A percentile compares a stretch with the other conserved stretches of the same genome.
Conservation (phyloP, 2,329 filamentous ascomycete genomes). For the Epichloe gansuensis region DNA sequence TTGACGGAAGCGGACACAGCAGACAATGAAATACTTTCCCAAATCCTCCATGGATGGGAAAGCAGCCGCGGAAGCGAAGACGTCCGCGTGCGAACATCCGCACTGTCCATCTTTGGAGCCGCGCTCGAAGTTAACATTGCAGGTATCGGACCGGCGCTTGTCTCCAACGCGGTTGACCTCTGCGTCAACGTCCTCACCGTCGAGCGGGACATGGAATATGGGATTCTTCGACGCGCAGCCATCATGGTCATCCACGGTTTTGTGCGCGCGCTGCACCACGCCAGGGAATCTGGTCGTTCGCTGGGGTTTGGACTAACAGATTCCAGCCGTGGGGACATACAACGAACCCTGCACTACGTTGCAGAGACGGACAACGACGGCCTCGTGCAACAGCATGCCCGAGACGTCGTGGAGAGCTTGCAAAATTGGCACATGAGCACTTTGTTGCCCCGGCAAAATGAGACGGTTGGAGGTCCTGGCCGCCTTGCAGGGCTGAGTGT, state of each 20-base stretch:
- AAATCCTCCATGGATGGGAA: constrained; percentile 56
- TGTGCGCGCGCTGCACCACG: constrained; percentile 44
- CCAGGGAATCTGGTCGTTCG: constrained; percentile 30
- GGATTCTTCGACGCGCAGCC: constrained; percentile 53
- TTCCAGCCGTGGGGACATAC: constrained; percentile 47
- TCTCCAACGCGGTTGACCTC: constrained; percentile 47
- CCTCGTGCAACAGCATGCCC: constrained; percentile 53
- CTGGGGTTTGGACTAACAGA: constrained; percentile 42
- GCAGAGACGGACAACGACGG: constrained; percentile 53
- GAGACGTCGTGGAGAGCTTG: constrained; percentile 53
- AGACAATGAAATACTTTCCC: constrained; percentile 37
- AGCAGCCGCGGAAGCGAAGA: constrained; percentile 54
- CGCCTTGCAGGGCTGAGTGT: constrained; percentile 27
- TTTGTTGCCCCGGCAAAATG: constrained; percentile 27
- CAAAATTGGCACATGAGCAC: constrained; percentile 46
- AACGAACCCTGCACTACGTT: constrained; percentile 50
- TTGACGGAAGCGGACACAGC: constrained; percentile 28
- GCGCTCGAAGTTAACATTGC: constrained; percentile 47
- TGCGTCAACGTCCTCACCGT: constrained; percentile 49
- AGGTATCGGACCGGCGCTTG: constrained; percentile 38
- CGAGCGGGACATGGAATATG: constrained; percentile 46
- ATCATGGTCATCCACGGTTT: constrained; percentile 50
- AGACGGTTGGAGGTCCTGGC: constrained; percentile 14
- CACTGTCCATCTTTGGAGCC: constrained; percentile 50
- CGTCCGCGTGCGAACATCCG: constrained; percentile 54